A percentile compares a stretch with the other conserved stretches of the same genome.
Evolutionary conservation across 306 rosid species (phyloP).

Genomic region (Psophocarpus tetragonolobus): DNA sequence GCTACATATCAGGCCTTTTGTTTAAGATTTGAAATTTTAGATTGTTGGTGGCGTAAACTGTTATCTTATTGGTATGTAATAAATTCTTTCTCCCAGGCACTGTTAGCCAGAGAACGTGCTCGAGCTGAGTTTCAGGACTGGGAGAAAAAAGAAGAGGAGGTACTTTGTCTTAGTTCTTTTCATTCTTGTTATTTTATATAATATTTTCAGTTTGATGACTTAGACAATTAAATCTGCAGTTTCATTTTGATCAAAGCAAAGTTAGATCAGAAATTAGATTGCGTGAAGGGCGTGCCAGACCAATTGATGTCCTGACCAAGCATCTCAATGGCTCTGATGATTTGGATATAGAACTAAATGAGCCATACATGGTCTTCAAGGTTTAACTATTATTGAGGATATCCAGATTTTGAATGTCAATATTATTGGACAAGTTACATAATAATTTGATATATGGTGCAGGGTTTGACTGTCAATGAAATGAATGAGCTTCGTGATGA

Average conservation of each 20-base stretch:
- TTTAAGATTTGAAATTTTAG: constrained; percentile 25
- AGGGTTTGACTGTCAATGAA: constrained; percentile 96
- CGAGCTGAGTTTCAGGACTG: constrained; percentile 98
- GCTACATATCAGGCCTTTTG: background rate
- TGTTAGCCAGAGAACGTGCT: constrained; percentile 94
- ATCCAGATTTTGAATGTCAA: constrained; percentile 4
- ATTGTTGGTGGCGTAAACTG: background rate
- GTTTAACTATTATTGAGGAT: constrained; percentile 37
- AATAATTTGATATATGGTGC: constrained; percentile 39
- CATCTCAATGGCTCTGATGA: constrained; percentile 86
- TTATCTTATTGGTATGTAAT: constrained; percentile 24
- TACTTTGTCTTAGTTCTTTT: constrained; percentile 33
- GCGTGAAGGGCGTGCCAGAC: constrained; percentile 95
- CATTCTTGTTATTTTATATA: constrained; percentile 18
- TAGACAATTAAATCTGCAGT: constrained; percentile 51
- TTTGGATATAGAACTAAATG: constrained; percentile 82
- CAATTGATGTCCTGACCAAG: constrained; percentile 88
- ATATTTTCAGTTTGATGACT: constrained; percentile 23
- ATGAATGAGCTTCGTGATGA: constrained; percentile 96
- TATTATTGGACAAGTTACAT: constrained; percentile 16
- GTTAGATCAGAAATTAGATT: constrained; percentile 94
- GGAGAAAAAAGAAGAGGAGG: constrained; percentile 99
- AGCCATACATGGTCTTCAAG: constrained; percentile 96
- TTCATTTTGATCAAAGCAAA: constrained; percentile 99
- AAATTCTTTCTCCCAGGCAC: constrained; percentile 63